Conservation (phyloP, 306 rosid genomes). For the Hippophae gyantsensis region DNA sequence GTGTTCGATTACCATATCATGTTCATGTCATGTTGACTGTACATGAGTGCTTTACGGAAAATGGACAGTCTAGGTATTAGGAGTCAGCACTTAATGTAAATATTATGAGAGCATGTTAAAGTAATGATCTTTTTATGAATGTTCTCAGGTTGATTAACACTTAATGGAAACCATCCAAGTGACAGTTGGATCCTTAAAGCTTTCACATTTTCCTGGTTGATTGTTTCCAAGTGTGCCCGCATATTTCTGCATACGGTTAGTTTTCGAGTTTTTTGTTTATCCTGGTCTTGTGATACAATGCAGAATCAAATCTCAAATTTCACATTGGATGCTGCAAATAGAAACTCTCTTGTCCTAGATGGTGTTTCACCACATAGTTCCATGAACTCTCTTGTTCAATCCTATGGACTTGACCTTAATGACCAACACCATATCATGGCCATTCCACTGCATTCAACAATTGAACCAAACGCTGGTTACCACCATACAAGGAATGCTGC, state of each 20-base stretch:
- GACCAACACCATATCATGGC: conserved; percentile 25
- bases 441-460: conserved; percentile 37
- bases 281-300: conserved; percentile 18
- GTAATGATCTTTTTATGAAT: too few species aligned
- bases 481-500: conserved; percentile 23
- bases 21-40: too few species aligned
- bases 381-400: conserved; percentile 34
- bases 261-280: background rate
- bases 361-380: conserved; percentile 33
- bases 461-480: conserved; percentile 24
- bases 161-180: too few species aligned
- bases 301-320: conserved; percentile 32
- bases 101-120: too few species aligned
- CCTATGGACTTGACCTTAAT: conserved; percentile 41
- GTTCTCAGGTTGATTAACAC: too few species aligned
- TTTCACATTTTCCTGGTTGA: background rate
- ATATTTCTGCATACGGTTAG: background rate
- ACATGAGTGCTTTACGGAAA: too few species aligned
- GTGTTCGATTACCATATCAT: too few species aligned
- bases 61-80: too few species aligned
- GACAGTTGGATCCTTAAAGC: too few species aligned
- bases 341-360: conserved; percentile 22
- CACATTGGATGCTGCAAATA: conserved; percentile 23
- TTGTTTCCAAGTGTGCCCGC: background rate
- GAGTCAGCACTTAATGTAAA: too few species aligned